phyloP scores from a whole-genome alignment of 257 asterid species.

The Catharanthus roseus region DNA sequence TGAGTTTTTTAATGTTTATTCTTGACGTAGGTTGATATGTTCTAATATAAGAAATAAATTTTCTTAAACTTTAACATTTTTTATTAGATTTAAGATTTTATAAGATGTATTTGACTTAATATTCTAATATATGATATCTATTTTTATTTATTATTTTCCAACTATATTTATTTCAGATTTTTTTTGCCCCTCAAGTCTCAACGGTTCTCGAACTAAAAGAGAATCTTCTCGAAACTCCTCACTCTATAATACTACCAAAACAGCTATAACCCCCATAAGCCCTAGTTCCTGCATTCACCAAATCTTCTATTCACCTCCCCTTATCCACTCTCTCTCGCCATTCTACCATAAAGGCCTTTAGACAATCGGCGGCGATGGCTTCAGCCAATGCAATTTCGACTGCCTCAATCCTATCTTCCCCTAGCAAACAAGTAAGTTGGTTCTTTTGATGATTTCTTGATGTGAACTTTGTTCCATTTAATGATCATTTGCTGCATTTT shows the following conservation, averaged over 20 bases:
- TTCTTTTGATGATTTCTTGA: conserved; percentile 4
- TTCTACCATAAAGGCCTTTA: neutral
- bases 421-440: conserved; percentile 44
- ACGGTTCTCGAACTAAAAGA: conserved; percentile 20
- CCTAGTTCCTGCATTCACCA: conserved; percentile 29
- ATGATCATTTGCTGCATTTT: neutral
- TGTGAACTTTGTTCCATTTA: neutral
- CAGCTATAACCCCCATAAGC: conserved; percentile 22
- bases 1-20: no score
- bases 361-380: no score
- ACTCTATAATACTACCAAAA: neutral
- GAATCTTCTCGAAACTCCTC: conserved; percentile 38
- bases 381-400: conserved; percentile 83
- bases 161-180: no score
- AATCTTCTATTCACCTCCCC: conserved; percentile 13
- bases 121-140: no score
- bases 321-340: conserved; percentile 31
- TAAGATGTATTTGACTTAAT: no score
- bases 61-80: no score
- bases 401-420: conserved; percentile 54
- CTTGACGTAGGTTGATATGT: no score
- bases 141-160: no score
- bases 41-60: no score
- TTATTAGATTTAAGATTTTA: no score
- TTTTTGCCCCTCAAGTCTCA: conserved; percentile 5